These are phyloP conservation scores for Termitomyces sp. DNA, from an alignment of 1,284 basidiomycete species.

Conservation along the genomic window DNA sequence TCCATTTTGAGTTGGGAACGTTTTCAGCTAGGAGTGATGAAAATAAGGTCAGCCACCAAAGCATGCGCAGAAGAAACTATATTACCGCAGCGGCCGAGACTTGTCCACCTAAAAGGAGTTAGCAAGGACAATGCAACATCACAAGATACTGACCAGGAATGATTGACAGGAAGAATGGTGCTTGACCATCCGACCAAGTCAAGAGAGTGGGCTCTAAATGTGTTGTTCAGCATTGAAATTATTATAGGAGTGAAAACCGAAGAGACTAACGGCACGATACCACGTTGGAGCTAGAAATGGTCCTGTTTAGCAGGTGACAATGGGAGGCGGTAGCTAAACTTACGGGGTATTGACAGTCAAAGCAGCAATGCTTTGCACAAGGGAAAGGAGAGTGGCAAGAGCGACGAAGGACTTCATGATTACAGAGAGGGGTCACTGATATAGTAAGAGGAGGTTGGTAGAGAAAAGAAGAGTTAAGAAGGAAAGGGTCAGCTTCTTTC, in stretches of 20 bases:
- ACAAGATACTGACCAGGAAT: slow-evolving; percentile 48
- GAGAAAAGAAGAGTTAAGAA: slow-evolving; percentile 10
- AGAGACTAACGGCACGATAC: slow-evolving; percentile 48
- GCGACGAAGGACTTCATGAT: slow-evolving; percentile 51
- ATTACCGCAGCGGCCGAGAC: slow-evolving; percentile 48
- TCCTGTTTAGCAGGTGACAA: background rate
- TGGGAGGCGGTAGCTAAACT: slow-evolving; percentile 21
- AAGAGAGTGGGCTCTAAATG: slow-evolving; percentile 53
- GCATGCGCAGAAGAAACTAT: background rate
- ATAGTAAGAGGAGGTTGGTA: slow-evolving; percentile 15
- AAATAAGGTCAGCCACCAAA: background rate
- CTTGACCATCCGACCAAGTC: slow-evolving; percentile 47
- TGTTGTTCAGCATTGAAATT: background rate
- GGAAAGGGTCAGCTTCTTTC: background rate
- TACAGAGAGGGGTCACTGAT: slow-evolving; percentile 19
- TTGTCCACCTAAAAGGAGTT: slow-evolving; percentile 45
- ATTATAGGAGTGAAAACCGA: background rate
- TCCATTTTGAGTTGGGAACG: slow-evolving; percentile 43
- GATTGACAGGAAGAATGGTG: slow-evolving; percentile 64
- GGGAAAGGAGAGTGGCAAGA: slow-evolving; percentile 38
- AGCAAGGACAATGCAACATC: background rate
- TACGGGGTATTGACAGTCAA: slow-evolving; percentile 70
- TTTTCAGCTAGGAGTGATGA: slow-evolving; percentile 38
- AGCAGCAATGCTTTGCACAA: slow-evolving; percentile 40
- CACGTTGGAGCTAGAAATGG: slow-evolving; percentile 29